Base-by-base conservation (phyloP, 352 stramenopile species). In the Peronospora farinosa region DNA sequence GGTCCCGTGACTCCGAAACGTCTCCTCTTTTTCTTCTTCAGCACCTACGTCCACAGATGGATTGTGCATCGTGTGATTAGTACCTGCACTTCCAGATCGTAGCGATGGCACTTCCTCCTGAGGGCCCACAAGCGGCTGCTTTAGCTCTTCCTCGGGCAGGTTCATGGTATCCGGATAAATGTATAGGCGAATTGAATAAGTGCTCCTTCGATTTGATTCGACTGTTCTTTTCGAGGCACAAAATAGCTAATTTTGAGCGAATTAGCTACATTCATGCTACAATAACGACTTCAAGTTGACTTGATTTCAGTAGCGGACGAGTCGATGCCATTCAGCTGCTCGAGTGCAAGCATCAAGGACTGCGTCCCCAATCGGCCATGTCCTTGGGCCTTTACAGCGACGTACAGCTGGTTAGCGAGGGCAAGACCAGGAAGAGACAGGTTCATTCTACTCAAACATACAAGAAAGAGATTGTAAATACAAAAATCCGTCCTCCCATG, bases 371-470 rank as follows among this genome's bases (percentile, higher is more conserved):
- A 58, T 7, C 75, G 68, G 7, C 82, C 84, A 40, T 94, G 79
- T 0, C 78, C 80, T 63, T 94, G 80, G n/a, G 80, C 80, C 69
- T 90, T 87, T 42, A 91, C 78, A 3, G 82, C 81, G 27, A 93
- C 54, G 52, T 95, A 96, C 8, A 96, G 51, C 54, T 96, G 84
- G 54, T 95, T 83, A n/a, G 86, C 84, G 13, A 96, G 71, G 9
- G 82, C 74, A 13, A 96, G 58, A 1, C 86, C 86, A 21, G 84
- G 86, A 30, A 96, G 74, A 40, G 82, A 86, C 40, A 96, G 44
- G 49, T 88, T 87, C 86, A 96, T 95, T 11, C 74, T 84, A 56
- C 1, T 13, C n/a, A 41, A n/a, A 48, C 13, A 54, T 43, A 7
- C 12, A 51, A 40, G 15, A 16, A 33, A 41, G 47, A 40, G 28